Percentiles rank a stretch among this genome's conserved stretches.
phyloP scores from a whole-genome alignment of 2,329 filamentous ascomycete genomes.

The Macrophomina phaseolina region DNA sequence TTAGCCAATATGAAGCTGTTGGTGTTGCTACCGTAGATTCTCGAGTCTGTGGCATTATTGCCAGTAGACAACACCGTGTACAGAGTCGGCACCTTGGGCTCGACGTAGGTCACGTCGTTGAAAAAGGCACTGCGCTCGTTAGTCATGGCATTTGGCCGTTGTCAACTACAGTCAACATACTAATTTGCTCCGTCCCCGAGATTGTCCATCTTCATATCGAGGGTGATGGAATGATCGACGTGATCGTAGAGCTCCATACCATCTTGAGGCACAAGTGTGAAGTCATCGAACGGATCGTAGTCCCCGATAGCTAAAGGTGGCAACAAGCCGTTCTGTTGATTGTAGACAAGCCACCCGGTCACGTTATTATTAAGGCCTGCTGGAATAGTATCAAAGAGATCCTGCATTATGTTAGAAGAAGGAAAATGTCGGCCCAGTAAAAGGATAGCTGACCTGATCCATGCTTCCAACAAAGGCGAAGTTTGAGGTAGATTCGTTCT shows the following conservation, averaged over 20 bases:
- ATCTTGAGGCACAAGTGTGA: constrained; percentile 72
- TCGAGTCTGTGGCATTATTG: constrained; percentile 50
- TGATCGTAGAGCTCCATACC: constrained; percentile 63
- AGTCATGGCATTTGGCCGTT: background rate
- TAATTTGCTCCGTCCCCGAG: constrained; percentile 71
- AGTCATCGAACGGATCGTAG: constrained; percentile 75
- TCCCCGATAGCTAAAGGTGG: constrained; percentile 63
- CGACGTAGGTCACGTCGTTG: constrained; percentile 77
- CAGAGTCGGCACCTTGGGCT: constrained; percentile 77
- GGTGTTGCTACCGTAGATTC: constrained; percentile 58
- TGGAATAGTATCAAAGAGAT: constrained; percentile 70
- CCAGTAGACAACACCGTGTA: constrained; percentile 74
- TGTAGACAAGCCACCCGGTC: constrained; percentile 62
- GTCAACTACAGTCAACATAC: constrained; percentile 46
- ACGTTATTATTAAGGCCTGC: constrained; percentile 69
- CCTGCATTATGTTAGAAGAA: constrained; percentile 34
- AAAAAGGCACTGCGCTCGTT: constrained; percentile 50
- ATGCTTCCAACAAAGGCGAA: constrained; percentile 66
- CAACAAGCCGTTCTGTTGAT: constrained; percentile 53
- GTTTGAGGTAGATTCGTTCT: constrained; percentile 57
- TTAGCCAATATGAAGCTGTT: constrained; percentile 69
- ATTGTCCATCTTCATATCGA: constrained; percentile 68
- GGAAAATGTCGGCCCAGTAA: background rate
- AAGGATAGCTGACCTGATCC: constrained; percentile 46
- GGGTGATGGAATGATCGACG: constrained; percentile 67